These are phyloP conservation scores for Vitis riparia DNA, from an alignment of 164 flowering plant genomes.

Conservation along the genomic window DNA sequence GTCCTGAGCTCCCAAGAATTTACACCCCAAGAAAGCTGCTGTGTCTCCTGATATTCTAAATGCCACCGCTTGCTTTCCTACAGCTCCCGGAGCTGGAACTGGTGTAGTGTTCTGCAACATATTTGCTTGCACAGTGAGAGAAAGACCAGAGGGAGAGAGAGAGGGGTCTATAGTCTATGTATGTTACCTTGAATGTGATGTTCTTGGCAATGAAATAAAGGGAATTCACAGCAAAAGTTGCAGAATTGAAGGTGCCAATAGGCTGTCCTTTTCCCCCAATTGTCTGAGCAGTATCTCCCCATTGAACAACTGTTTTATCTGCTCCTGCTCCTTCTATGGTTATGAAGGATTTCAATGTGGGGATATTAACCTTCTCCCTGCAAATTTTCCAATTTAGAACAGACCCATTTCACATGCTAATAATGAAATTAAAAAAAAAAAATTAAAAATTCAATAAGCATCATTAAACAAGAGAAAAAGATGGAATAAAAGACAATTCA, in stretches of 20 bases:
- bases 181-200: constrained; percentile 88
- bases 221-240: constrained; percentile 92
- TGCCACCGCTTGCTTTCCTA: constrained; percentile 95
- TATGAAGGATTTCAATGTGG: constrained; percentile 73
- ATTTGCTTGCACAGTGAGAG: neutral
- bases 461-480: neutral
- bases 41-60: constrained; percentile 93
- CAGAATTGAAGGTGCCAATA: constrained; percentile 80
- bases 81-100: constrained; percentile 75
- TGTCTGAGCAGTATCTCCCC: constrained; percentile 94
- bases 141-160: constrained; percentile 1
- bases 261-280: constrained; percentile 71
- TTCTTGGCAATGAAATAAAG: constrained; percentile 90
- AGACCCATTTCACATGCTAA: neutral
- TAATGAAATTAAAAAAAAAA: too few relatives aligned
- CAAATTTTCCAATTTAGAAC: constrained; percentile 14
- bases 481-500: neutral
- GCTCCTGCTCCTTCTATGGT: constrained; percentile 95
- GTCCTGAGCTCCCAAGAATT: constrained; percentile 91
- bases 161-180: neutral
- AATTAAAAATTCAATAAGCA: too few relatives aligned
- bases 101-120: constrained; percentile 85
- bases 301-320: constrained; percentile 82
- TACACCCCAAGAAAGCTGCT: constrained; percentile 84
- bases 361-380: constrained; percentile 93